phyloP scores from a whole-genome alignment of 345 rosid species.

The Aethionema arabicum region DNA sequence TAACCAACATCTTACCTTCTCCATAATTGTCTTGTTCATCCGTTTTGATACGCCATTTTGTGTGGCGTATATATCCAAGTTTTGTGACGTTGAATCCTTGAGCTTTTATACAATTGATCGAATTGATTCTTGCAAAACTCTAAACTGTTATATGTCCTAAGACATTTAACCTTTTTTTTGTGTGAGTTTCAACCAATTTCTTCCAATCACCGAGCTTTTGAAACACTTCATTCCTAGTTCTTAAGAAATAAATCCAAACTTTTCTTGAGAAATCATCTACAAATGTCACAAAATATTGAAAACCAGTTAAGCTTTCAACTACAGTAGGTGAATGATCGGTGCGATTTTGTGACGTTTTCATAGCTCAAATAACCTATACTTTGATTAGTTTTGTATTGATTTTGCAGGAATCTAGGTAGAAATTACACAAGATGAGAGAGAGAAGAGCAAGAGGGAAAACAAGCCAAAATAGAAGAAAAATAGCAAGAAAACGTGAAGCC shows the following conservation, averaged over 20 bases:
- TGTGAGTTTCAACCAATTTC: background rate
- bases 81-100: background rate
- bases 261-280: background rate
- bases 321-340: no score
- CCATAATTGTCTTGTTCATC: background rate
- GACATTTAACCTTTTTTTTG: background rate
- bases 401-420: no score
- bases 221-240: background rate
- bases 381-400: no score
- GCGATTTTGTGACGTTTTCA: no score
- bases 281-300: background rate
- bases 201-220: background rate
- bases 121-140: background rate
- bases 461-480: no score
- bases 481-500: no score
- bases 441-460: no score
- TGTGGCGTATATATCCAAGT: background rate
- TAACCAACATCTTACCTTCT: background rate
- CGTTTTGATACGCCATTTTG: background rate
- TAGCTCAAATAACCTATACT: no score
- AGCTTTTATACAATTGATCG: background rate
- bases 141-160: background rate
- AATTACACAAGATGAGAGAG: no score
- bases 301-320: background rate
- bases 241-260: background rate